Conservation (phyloP, 345 rosid species). For the Gossypium sturtianum region DNA sequence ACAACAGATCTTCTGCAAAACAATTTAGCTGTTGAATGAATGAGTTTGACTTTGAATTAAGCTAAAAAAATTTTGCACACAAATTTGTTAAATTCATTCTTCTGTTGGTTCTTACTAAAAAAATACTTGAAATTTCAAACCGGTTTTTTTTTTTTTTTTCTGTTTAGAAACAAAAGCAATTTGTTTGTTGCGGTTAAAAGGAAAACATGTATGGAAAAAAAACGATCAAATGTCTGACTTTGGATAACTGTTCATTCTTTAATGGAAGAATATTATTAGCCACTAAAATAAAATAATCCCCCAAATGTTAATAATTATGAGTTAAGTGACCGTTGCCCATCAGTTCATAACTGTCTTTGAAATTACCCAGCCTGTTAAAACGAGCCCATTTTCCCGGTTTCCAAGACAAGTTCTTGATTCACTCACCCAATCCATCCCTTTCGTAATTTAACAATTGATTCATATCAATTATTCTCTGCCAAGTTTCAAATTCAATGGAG, state of each 20-base stretch:
- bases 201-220: background rate
- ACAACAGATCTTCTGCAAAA: no score
- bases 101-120: no score
- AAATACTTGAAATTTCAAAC: no score
- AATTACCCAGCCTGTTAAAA: background rate
- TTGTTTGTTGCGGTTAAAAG: background rate
- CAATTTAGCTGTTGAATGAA: no score
- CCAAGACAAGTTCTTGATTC: background rate
- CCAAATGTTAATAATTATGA: background rate
- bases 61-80: no score
- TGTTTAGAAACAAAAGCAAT: background rate
- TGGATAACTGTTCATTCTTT: background rate
- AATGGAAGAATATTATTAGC: background rate
- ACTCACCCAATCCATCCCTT: background rate
- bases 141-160: background rate
- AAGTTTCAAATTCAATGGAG: conserved; percentile 13
- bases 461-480: background rate
- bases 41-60: no score
- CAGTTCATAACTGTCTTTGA: background rate
- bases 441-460: background rate
- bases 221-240: background rate
- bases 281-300: background rate
- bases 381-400: conserved; percentile 11
- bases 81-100: no score
- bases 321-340: conserved; percentile 3